These are phyloP conservation scores for Calocybe gambosa DNA, from an alignment of 1,284 basidiomycete genomes.

Conservation along the genomic window DNA sequence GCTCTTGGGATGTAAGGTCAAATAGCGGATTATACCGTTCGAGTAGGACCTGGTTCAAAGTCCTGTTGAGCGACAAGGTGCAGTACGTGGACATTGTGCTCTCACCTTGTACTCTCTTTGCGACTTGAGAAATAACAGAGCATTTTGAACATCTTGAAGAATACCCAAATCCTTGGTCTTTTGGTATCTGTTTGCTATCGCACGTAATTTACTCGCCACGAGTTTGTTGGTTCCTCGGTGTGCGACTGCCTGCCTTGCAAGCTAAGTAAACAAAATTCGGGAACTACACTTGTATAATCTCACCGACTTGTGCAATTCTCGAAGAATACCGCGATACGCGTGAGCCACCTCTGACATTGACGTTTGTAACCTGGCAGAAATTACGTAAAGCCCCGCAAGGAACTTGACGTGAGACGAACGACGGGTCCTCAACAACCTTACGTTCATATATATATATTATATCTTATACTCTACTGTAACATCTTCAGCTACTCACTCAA, in stretches of 20 bases:
- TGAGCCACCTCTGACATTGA: constrained; percentile 25
- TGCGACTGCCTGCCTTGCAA: constrained; percentile 20
- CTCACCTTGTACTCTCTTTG: constrained; percentile 52
- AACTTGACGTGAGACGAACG: too few species aligned
- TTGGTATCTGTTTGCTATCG: constrained; percentile 43
- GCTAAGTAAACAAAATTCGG: neutral
- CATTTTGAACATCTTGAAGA: constrained; percentile 56
- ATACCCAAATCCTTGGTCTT: constrained; percentile 21
- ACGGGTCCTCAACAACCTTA: too few species aligned
- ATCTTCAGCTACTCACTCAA: too few species aligned
- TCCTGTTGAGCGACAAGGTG: neutral
- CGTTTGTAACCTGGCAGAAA: neutral
- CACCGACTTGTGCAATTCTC: constrained; percentile 37
- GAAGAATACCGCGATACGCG: constrained; percentile 34
- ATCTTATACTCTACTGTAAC: too few species aligned
- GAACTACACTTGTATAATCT: constrained; percentile 5
- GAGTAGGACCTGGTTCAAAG: constrained; percentile 49
- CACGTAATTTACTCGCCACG: constrained; percentile 47
- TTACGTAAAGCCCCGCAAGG: too few species aligned
- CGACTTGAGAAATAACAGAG: constrained; percentile 65
- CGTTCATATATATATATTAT: too few species aligned
- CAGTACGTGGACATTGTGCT: neutral
- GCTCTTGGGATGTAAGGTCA: constrained; percentile 74
- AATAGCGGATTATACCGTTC: constrained; percentile 84
- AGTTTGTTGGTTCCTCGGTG: constrained; percentile 28